Conservation (phyloP, 495 filamentous ascomycete species). For the Daldinia bambusicola region DNA sequence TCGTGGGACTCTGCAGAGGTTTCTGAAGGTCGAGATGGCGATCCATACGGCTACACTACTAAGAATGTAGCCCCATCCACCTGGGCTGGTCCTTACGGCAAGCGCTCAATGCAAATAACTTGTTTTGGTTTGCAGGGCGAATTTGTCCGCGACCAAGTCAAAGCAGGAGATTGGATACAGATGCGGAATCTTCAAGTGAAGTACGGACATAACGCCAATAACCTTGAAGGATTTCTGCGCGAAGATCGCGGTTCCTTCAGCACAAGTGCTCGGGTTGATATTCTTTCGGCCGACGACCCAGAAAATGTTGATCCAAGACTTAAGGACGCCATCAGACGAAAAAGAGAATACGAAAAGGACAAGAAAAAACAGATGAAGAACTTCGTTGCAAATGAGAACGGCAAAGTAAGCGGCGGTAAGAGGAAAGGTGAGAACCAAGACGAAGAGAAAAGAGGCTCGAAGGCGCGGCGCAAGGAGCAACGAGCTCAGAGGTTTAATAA, state of each 20-base stretch:
- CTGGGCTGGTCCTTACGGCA: conserved; percentile 86
- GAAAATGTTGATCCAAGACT: conserved; percentile 63
- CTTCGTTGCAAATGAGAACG: conserved; percentile 31
- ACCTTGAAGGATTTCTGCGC: conserved; percentile 78
- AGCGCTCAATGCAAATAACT: conserved; percentile 75
- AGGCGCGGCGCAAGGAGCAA: conserved; percentile 29
- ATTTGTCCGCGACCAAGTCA: conserved; percentile 65
- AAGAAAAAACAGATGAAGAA: conserved; percentile 60
- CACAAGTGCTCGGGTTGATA: conserved; percentile 63
- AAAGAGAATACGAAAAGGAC: conserved; percentile 67
- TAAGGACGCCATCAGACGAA: conserved; percentile 70
- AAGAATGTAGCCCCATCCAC: conserved; percentile 28
- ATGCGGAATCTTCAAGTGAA: conserved; percentile 81
- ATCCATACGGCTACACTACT: conserved; percentile 49
- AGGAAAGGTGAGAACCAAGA: conserved; percentile 49
- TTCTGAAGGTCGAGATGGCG: conserved; percentile 47
- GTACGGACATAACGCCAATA: conserved; percentile 56
- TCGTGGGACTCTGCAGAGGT: conserved; percentile 55
- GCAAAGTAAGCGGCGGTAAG: conserved; percentile 50
- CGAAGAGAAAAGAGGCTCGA: conserved; percentile 33
- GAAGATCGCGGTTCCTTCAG: conserved; percentile 63
- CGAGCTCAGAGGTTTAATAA: conserved; percentile 32
- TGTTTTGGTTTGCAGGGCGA: conserved; percentile 75
- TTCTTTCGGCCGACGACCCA: conserved; percentile 50
- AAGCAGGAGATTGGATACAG: conserved; percentile 67